A percentile compares a stretch with the other conserved stretches of the same genome.
Evolutionary conservation across 495 filamentous ascomycete genomes (phyloP).

Genomic region (Penicillium lividum): DNA sequence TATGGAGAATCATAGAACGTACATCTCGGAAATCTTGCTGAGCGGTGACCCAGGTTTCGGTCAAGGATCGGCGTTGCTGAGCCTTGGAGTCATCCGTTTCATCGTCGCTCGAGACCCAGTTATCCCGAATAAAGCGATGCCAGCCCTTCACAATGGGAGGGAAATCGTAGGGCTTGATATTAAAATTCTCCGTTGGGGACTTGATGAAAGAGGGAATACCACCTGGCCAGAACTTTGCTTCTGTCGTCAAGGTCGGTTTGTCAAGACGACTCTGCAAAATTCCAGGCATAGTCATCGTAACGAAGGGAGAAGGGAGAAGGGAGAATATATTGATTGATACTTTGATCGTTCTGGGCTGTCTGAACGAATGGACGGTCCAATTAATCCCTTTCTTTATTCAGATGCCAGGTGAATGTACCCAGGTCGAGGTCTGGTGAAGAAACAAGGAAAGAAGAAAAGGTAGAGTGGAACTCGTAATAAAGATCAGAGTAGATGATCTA

Average conservation of each 20-base stretch:
- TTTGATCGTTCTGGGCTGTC: too few species aligned
- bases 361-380: not conserved
- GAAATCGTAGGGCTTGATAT: constrained; percentile 1
- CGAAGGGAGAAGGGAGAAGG: not conserved
- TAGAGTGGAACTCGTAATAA: too few species aligned
- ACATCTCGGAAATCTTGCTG: constrained; percentile 4
- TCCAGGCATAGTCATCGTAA: not conserved
- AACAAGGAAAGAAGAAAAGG: not conserved
- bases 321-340: not conserved
- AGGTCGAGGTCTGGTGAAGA: not conserved
- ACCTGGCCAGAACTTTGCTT: constrained; percentile 3
- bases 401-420: not conserved
- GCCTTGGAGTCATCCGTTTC: constrained; percentile 3
- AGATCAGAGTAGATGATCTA: too few species aligned
- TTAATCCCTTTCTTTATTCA: not conserved
- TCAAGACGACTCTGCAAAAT: not conserved
- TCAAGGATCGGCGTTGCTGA: constrained; percentile 2
- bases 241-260: not conserved
- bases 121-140: constrained; percentile 1
- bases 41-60: constrained; percentile 1
- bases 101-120: not conserved
- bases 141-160: not conserved
- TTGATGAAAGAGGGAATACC: constrained; percentile 3
- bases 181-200: constrained; percentile 1
- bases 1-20: not conserved